phyloP scores from a whole-genome alignment of 1,284 basidiomycete genomes.

The Flammula alnicola region DNA sequence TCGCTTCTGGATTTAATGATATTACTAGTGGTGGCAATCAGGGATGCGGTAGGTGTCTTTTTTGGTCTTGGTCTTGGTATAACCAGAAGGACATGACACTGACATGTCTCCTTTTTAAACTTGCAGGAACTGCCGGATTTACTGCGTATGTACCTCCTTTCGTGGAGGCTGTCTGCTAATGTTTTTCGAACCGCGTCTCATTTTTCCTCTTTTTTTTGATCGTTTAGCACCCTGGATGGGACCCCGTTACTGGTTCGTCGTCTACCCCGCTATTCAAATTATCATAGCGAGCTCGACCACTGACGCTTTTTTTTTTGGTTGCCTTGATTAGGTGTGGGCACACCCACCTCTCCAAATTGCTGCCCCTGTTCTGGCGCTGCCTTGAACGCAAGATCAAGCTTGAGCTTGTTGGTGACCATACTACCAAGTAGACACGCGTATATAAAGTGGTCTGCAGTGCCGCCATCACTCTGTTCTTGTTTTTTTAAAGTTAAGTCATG shows the following conservation, averaged over 20 bases:
- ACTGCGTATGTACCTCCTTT: constrained; percentile 33
- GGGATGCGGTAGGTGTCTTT: constrained; percentile 37
- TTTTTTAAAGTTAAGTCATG: too few species aligned
- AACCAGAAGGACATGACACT: not conserved
- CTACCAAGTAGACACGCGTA: not conserved
- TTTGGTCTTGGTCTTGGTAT: too few species aligned
- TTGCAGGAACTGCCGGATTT: constrained; percentile 33
- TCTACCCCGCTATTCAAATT: constrained; percentile 18
- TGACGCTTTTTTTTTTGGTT: constrained; percentile 4
- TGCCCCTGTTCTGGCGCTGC: constrained; percentile 33
- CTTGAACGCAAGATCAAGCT: constrained; percentile 18
- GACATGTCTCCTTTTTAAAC: too few species aligned
- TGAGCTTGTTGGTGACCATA: not conserved
- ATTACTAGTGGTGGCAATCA: constrained; percentile 50
- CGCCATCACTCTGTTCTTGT: too few species aligned
- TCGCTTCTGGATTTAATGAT: constrained; percentile 42
- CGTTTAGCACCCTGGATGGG: constrained; percentile 40
- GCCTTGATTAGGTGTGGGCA: constrained; percentile 24
- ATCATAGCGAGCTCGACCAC: not conserved
- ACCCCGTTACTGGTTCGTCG: constrained; percentile 39
- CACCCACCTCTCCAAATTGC: constrained; percentile 30
- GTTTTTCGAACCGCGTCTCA: not conserved
- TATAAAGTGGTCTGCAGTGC: not conserved
- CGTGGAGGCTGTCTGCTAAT: not conserved
- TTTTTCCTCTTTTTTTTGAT: not conserved